A percentile compares a stretch with the other conserved stretches of the same genome.
phyloP scores from a whole-genome alignment of 257 asterid species.

The Gynochthodes officinalis region DNA sequence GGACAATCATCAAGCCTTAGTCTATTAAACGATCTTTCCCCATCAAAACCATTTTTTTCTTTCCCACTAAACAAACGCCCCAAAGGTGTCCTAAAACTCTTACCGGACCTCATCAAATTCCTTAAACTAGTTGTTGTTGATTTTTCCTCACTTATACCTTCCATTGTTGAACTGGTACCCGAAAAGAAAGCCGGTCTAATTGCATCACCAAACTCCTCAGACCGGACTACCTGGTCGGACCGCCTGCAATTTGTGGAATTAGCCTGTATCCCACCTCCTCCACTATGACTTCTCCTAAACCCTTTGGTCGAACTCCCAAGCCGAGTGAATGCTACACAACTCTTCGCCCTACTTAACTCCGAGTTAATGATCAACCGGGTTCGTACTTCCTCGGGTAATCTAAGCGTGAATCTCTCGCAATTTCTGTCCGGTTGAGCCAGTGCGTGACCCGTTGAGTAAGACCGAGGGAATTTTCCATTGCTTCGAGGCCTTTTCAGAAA shows the following conservation, averaged over 20 bases:
- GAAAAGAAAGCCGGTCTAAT: constrained; percentile 21
- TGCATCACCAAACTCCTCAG: constrained; percentile 21
- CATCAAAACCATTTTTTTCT: constrained; percentile 19
- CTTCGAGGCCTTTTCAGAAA: not conserved
- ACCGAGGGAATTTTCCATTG: constrained; percentile 19
- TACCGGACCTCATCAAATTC: constrained; percentile 19
- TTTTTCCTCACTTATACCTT: constrained; percentile 13
- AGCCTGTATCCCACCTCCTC: constrained; percentile 9
- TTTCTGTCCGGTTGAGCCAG: constrained; percentile 24
- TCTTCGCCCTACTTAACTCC: constrained; percentile 17
- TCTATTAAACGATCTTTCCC: constrained; percentile 28
- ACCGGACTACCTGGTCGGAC: constrained; percentile 19
- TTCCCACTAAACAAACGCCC: constrained; percentile 27
- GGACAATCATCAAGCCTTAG: constrained; percentile 12
- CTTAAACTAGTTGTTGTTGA: constrained; percentile 2
- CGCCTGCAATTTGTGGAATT: constrained; percentile 17
- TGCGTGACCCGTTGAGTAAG: constrained; percentile 36
- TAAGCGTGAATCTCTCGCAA: constrained; percentile 35
- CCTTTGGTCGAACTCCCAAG: constrained; percentile 29
- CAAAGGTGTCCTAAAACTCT: constrained; percentile 26
- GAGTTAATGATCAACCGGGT: constrained; percentile 23
- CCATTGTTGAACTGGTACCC: constrained; percentile 20
- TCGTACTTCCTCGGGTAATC: constrained; percentile 31
- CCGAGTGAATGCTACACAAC: constrained; percentile 18
- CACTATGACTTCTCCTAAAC: constrained; percentile 25